Conservation (phyloP, 1,284 basidiomycete species). For the Albatrellus sp. region DNA sequence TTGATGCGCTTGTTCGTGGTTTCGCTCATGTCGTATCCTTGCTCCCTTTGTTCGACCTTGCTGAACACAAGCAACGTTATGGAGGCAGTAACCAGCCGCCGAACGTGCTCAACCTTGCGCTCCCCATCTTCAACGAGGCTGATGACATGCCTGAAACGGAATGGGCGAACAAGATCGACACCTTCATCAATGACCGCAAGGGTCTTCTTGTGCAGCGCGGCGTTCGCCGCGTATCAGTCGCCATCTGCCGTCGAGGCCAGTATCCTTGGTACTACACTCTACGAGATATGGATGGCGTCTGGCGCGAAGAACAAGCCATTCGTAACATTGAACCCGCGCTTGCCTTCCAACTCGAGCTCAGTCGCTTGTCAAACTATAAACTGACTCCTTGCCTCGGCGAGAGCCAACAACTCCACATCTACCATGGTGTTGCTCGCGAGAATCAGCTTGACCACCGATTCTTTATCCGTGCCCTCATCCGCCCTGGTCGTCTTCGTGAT, state of each 20-base stretch:
- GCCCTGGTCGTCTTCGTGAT: constrained; percentile 87
- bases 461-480: constrained; percentile 94
- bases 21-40: constrained; percentile 60
- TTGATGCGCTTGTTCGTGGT: constrained; percentile 60
- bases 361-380: constrained; percentile 94
- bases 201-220: constrained; percentile 61
- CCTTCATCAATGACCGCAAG: constrained; percentile 65
- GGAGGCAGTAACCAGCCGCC: constrained; percentile 64
- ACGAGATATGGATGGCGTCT: constrained; percentile 62
- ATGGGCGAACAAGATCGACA: constrained; percentile 67
- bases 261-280: constrained; percentile 96
- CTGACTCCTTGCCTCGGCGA: constrained; percentile 89
- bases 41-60: constrained; percentile 60
- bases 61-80: constrained; percentile 66
- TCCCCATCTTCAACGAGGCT: constrained; percentile 71
- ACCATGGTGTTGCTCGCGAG: constrained; percentile 90
- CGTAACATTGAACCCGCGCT: constrained; percentile 98
- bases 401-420: constrained; percentile 93
- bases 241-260: constrained; percentile 84
- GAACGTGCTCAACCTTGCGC: constrained; percentile 89
- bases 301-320: constrained; percentile 94
- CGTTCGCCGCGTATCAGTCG: constrained; percentile 84
- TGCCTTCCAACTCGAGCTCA: constrained; percentile 96
- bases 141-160: constrained; percentile 70
- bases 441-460: constrained; percentile 96